phyloP scores from a whole-genome alignment of 1,284 basidiomycete species.

The Stygiomarasmius scandens region DNA sequence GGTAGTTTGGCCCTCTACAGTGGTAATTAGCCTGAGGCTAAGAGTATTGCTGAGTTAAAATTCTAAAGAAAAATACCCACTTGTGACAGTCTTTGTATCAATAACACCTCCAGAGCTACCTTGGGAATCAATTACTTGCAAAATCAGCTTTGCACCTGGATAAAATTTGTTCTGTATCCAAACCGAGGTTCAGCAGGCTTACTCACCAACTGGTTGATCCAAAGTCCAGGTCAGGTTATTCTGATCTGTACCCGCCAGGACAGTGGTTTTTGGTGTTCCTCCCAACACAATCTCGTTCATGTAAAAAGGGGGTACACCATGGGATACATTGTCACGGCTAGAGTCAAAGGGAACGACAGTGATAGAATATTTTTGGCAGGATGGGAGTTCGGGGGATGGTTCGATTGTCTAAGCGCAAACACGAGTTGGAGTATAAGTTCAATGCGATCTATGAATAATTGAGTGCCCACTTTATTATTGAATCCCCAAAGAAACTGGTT shows the following conservation, averaged over 20 bases:
- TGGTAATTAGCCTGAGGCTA: not conserved
- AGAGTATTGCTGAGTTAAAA: too few species aligned
- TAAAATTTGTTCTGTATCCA: too few species aligned
- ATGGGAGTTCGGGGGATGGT: conserved; percentile 6
- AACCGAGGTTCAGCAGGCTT: too few species aligned
- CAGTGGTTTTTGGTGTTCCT: conserved; percentile 42
- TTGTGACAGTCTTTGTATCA: conserved; percentile 35
- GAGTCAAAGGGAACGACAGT: conserved; percentile 10
- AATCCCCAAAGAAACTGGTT: conserved; percentile 17
- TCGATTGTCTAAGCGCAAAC: not conserved
- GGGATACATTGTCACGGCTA: not conserved
- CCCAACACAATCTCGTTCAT: conserved; percentile 48
- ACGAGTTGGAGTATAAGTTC: not conserved
- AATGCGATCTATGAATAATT: not conserved
- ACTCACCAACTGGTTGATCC: conserved; percentile 25
- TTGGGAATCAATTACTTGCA: conserved; percentile 48
- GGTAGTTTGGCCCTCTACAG: conserved; percentile 35
- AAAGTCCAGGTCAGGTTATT: conserved; percentile 45
- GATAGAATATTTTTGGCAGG: conserved; percentile 8
- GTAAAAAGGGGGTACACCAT: conserved; percentile 48
- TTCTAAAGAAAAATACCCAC: too few species aligned
- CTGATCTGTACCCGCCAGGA: conserved; percentile 41
- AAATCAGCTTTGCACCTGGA: conserved; percentile 44
- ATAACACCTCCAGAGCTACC: conserved; percentile 45
- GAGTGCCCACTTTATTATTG: conserved; percentile 8